These are phyloP conservation scores for Phanerochaete carnosa DNA, from an alignment of 768 basidiomycete genomes.

Conservation along the genomic window DNA sequence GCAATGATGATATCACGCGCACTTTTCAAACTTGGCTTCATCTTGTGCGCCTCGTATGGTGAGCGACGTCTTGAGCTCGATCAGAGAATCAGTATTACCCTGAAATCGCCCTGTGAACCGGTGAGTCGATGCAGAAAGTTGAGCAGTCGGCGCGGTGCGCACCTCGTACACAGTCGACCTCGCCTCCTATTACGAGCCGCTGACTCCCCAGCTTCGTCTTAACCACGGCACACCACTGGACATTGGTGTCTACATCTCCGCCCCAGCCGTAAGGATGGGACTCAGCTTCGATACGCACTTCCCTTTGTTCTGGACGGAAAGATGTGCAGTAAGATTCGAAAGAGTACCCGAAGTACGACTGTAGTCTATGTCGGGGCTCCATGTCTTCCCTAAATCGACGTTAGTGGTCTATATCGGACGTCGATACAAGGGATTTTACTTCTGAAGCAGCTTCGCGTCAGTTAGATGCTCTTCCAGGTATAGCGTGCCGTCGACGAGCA, in stretches of 20 bases:
- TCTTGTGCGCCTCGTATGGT: slow-evolving; percentile 62
- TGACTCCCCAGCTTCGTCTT: slow-evolving; percentile 77
- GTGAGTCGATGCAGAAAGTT: not conserved
- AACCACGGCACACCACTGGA: slow-evolving; percentile 89
- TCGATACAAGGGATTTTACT: slow-evolving; percentile 42
- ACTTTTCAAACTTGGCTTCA: slow-evolving; percentile 80
- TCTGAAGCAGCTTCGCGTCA: slow-evolving; percentile 56
- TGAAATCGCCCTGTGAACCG: slow-evolving; percentile 49
- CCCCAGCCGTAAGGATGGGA: slow-evolving; percentile 54
- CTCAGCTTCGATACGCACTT: not conserved
- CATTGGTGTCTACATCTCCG: slow-evolving; percentile 81
- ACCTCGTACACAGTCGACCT: slow-evolving; percentile 90
- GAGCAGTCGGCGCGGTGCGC: not conserved
- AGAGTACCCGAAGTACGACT: slow-evolving; percentile 82
- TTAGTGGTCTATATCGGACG: not conserved
- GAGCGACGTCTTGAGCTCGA: slow-evolving; percentile 87
- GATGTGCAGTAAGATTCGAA: slow-evolving; percentile 87
- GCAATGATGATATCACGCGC: slow-evolving; percentile 1
- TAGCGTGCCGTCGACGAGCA: slow-evolving; percentile 65
- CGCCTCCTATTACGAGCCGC: slow-evolving; percentile 78
- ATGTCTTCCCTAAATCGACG: slow-evolving; percentile 52
- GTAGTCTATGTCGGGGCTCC: slow-evolving; percentile 56
- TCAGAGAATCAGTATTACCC: slow-evolving; percentile 62
- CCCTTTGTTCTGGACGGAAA: slow-evolving; percentile 22
- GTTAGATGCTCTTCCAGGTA: slow-evolving; percentile 74